These are phyloP conservation scores for Ambrosia hybrid DNA, from an alignment of 140 eudicot genomes.

Conservation along the genomic window DNA sequence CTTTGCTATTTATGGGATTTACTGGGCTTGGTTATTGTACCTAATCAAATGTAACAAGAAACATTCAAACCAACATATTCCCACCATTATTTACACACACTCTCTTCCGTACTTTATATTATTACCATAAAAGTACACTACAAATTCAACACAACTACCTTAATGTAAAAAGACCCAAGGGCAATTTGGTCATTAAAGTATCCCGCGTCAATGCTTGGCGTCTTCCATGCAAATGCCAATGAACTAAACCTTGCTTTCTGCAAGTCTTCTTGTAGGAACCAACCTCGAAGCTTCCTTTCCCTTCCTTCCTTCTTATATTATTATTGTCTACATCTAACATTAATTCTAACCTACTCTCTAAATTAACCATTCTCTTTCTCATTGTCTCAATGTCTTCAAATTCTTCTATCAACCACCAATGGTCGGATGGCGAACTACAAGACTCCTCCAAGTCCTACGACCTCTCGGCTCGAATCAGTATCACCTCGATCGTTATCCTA, in stretches of 20 bases:
- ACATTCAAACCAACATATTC: too few species aligned
- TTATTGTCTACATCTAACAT: neutral
- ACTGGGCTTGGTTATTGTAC: too few species aligned
- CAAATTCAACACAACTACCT: too few species aligned
- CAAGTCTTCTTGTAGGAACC: slow-evolving; percentile 24
- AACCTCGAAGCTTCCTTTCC: slow-evolving; percentile 31
- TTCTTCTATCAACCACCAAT: neutral
- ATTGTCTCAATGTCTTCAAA: slow-evolving; percentile 10
- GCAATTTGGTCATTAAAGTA: neutral
- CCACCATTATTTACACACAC: too few species aligned
- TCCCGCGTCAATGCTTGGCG: neutral
- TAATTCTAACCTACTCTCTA: neutral
- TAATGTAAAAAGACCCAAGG: neutral
- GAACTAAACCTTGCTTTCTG: slow-evolving; percentile 20
- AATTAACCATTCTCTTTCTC: slow-evolving; percentile 7
- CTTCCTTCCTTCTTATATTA: neutral
- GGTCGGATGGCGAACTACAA: neutral
- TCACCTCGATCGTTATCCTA: slow-evolving; percentile 59
- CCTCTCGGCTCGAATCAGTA: slow-evolving; percentile 73
- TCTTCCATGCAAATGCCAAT: slow-evolving; percentile 2
- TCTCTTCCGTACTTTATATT: too few species aligned
- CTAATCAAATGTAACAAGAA: too few species aligned
- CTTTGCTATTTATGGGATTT: too few species aligned
- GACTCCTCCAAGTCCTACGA: slow-evolving; percentile 40
- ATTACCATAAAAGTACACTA: too few species aligned